These are phyloP conservation scores for Solanum pinnatisectum DNA, from an alignment of 257 asterid species.

Conservation along the genomic window DNA sequence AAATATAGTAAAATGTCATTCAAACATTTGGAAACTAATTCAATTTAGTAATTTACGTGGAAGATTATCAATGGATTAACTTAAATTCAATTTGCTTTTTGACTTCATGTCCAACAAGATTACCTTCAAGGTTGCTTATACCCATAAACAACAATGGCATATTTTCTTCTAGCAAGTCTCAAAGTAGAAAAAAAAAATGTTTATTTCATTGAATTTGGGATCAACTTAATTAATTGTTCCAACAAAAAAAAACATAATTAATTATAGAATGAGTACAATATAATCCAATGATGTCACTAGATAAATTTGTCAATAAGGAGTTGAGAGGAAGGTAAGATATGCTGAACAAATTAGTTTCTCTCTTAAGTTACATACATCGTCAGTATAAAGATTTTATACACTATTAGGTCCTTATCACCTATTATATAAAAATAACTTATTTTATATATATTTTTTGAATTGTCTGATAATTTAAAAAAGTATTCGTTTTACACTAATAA, in stretches of 20 bases:
- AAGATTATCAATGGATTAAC: background rate
- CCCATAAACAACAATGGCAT: background rate
- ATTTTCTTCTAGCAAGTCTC: background rate
- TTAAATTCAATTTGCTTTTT: background rate
- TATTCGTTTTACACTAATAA: background rate
- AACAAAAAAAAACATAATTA: background rate
- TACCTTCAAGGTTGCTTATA: background rate
- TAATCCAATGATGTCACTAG: background rate
- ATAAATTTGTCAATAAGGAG: conserved; percentile 6
- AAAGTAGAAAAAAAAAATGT: background rate
- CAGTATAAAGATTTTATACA: background rate
- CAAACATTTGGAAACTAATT: background rate
- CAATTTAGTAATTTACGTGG: background rate
- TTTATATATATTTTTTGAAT: background rate
- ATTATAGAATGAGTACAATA: background rate
- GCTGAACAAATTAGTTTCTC: background rate
- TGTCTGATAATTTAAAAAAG: too few species aligned
- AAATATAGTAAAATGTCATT: background rate
- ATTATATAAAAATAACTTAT: background rate
- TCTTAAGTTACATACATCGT: background rate
- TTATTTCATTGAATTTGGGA: background rate
- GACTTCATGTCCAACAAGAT: background rate
- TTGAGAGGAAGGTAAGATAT: conserved; percentile 4
- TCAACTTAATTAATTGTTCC: background rate
- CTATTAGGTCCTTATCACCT: background rate